Evolutionary conservation across 768 basidiomycete species (phyloP), one percentile per base, ranked within the genome.

Genomic region (Filobasidium floriforme): DNA sequence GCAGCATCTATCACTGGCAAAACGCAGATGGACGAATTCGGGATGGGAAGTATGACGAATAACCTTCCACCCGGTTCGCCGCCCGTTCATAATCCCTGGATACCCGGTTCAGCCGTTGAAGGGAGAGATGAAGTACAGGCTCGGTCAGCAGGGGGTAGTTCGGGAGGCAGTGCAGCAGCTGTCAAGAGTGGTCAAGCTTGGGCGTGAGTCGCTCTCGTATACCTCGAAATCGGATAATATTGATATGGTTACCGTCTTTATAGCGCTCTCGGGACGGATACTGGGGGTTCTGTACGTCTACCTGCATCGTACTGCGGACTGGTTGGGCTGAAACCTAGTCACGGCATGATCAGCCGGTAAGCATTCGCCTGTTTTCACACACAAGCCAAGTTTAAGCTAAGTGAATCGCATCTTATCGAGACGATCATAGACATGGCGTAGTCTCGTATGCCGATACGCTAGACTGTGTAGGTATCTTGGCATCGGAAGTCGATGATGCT

Each of bases 21-120:
- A 79, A 87, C 92, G 0, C 93, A 94, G 74, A 90, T 91, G 77
- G 94, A 99, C 75, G 93, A 98, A 79, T 98, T 98, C 78, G 94
- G 94, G 0, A 98, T 98, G 94, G 94, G 94, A 88, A 70, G 46
- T 68, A 90, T 89, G 19, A 97, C 92, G 1, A 80, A 89, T 68
- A 93, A 91, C 75, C 77, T 84, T 6, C 83, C 91, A 72, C 85
- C 89, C 0, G 72, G 83, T 1, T 86, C 89, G 70, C 89, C 91
- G 0, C 84, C 88, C 0, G 89, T 92, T 6, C 71, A 87, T 18
- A 97, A 97, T 72, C 92, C 92, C 0, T 83, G 83, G 60, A 80
- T 80, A 55, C 65, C 79, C 6, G 55, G 62, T 9, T 28, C 29
- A 65, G 3, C 55, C 52, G 43, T 71, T 72, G 1, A 18, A 7